Percentiles rank a stretch among this genome's conserved stretches.
These are phyloP conservation scores for Erodium trifolium DNA, from an alignment of 441 rosid genomes.

Conservation along the genomic window DNA sequence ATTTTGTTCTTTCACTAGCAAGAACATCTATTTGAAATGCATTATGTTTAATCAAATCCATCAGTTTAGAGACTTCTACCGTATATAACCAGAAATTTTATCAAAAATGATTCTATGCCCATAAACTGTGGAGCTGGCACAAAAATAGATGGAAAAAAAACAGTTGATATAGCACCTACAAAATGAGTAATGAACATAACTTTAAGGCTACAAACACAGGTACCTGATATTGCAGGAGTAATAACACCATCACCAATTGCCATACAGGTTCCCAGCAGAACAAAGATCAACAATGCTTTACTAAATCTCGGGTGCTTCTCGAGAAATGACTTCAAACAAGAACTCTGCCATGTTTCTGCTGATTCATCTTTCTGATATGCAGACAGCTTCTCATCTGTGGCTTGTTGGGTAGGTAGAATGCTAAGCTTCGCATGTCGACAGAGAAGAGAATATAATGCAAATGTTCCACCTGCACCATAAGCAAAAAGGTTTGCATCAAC, in stretches of 20 bases:
- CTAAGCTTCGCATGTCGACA: constrained; percentile 91
- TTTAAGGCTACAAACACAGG: background rate
- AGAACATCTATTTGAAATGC: background rate
- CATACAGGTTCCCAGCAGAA: constrained; percentile 98
- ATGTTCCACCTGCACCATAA: constrained; percentile 67
- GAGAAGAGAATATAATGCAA: constrained; percentile 81
- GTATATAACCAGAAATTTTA: too few relatives aligned
- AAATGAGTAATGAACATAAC: background rate
- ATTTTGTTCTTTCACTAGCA: background rate
- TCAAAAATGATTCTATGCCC: background rate
- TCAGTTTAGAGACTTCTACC: background rate
- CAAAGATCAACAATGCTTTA: constrained; percentile 75
- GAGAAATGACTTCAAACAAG: constrained; percentile 51
- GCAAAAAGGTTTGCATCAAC: constrained; percentile 2
- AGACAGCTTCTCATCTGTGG: constrained; percentile 77
- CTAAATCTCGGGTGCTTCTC: constrained; percentile 75
- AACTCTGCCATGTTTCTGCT: constrained; percentile 48
- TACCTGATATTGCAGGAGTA: constrained; percentile 98
- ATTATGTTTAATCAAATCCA: background rate
- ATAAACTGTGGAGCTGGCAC: background rate
- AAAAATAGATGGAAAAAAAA: constrained; percentile 8
- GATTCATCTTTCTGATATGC: constrained; percentile 75
- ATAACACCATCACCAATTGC: constrained; percentile 96
- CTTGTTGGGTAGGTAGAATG: constrained; percentile 86
- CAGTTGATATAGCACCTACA: constrained; percentile 2